These are phyloP conservation scores for Paracoccidioides lutzii DNA, from an alignment of 2,329 filamentous ascomycete genomes.

Conservation along the genomic window DNA sequence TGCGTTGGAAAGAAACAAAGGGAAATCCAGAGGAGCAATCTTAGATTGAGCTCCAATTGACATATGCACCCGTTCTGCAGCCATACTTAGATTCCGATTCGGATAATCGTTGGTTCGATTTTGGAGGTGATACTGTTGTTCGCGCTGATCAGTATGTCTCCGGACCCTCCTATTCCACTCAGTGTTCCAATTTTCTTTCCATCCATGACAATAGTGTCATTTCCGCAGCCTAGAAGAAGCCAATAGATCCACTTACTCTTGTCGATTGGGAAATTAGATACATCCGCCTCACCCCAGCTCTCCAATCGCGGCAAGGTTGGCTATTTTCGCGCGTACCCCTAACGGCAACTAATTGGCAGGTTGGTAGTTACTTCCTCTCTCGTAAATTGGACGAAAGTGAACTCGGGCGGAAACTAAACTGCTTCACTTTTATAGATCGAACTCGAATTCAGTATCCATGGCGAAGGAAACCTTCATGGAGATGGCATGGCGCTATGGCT, in stretches of 20 bases:
- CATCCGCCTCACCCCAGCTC: constrained; percentile 81
- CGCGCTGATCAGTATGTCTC: constrained; percentile 45
- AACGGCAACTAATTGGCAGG: constrained; percentile 97
- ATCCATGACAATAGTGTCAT: background rate
- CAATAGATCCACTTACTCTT: constrained; percentile 14
- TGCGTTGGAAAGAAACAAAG: constrained; percentile 36
- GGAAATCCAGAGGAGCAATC: no score
- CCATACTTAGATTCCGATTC: constrained; percentile 97
- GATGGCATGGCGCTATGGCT: constrained; percentile 98
- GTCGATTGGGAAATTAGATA: constrained; percentile 46
- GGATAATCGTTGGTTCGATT: constrained; percentile 98
- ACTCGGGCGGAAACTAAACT: background rate
- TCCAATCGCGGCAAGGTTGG: constrained; percentile 82
- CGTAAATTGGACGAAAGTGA: constrained; percentile 1
- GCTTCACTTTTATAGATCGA: constrained; percentile 46
- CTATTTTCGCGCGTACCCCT: constrained; percentile 86
- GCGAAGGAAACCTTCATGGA: constrained; percentile 78
- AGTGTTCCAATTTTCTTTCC: background rate
- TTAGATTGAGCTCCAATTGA: constrained; percentile 7
- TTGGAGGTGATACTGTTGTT: constrained; percentile 87
- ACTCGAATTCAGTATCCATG: constrained; percentile 88
- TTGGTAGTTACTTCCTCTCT: constrained; percentile 19
- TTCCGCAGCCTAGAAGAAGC: background rate
- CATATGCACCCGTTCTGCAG: constrained; percentile 32
- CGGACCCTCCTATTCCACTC: background rate